phyloP scores from a whole-genome alignment of 345 rosid species.

The Eucalyptus sp. region DNA sequence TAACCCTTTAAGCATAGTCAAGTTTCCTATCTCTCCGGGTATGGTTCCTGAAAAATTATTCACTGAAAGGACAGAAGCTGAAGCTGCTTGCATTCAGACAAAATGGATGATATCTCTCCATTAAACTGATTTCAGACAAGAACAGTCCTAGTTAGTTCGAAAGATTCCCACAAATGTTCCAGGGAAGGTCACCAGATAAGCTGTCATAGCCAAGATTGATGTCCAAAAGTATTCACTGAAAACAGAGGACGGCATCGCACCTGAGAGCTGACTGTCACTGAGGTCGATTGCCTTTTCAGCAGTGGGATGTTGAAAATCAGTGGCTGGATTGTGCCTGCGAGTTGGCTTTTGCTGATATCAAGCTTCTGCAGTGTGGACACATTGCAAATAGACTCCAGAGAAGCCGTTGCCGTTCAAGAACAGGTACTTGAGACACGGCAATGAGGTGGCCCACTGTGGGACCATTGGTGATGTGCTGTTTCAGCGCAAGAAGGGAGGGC shows the following conservation, averaged over 20 bases:
- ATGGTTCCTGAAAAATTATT: background rate
- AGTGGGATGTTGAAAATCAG: background rate
- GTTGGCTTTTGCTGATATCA: background rate
- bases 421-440: background rate
- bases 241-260: background rate
- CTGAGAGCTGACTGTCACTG: background rate
- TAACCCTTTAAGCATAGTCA: background rate
- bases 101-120: background rate
- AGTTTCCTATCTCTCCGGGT: background rate
- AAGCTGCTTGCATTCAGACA: background rate
- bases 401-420: background rate
- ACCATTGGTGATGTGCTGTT: background rate
- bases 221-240: background rate
- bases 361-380: background rate
- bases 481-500: background rate
- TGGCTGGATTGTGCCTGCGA: fast-evolving
- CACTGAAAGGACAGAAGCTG: background rate
- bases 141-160: background rate
- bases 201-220: background rate
- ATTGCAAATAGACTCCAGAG: background rate
- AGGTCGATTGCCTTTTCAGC: background rate
- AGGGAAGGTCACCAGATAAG: background rate
- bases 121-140: background rate
- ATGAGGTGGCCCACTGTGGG: background rate
- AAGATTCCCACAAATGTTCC: background rate